Evolutionary conservation across 1,139 yeast genomes (phyloP).

Genomic region (Debaryomyces psychrophilus): DNA sequence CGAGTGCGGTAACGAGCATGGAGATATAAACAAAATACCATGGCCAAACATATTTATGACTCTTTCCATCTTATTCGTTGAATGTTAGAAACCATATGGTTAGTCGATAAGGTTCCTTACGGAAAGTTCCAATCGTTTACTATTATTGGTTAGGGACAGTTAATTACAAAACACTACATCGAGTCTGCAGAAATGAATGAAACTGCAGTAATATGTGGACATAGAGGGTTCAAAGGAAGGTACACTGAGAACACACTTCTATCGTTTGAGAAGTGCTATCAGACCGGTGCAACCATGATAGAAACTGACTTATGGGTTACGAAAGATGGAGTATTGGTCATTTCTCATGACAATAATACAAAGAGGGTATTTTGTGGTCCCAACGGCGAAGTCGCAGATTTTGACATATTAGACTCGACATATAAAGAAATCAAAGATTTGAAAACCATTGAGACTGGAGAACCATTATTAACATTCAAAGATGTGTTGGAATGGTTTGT

Average conservation of each 20-base stretch:
- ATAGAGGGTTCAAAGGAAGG: conserved; percentile 57
- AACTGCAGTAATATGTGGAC: conserved; percentile 44
- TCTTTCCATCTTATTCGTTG: neutral
- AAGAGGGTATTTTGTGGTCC: conserved; percentile 59
- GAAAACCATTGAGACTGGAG: conserved; percentile 56
- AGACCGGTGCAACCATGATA: conserved; percentile 68
- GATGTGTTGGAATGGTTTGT: conserved; percentile 64
- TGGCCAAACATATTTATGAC: neutral
- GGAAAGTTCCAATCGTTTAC: neutral
- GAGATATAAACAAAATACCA: neutral
- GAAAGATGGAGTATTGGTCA: conserved; percentile 69
- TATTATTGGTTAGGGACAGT: neutral
- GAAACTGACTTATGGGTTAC: conserved; percentile 88
- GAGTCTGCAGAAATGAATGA: conserved; percentile 6
- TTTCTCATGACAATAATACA: conserved; percentile 73
- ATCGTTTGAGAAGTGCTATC: conserved; percentile 73
- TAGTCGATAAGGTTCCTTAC: neutral
- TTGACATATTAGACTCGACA: conserved; percentile 41
- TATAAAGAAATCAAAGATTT: conserved; percentile 53
- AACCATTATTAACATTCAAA: conserved; percentile 61
- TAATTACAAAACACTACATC: neutral
- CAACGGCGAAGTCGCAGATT: conserved; percentile 44
- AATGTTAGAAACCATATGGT: neutral
- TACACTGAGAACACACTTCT: conserved; percentile 79
- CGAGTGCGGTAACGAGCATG: conserved; percentile 6